A percentile compares a stretch with the other conserved stretches of the same genome.
These are phyloP conservation scores for Pestalotiopsis sp. DNA, from an alignment of 2,329 filamentous ascomycete species.

Conservation along the genomic window DNA sequence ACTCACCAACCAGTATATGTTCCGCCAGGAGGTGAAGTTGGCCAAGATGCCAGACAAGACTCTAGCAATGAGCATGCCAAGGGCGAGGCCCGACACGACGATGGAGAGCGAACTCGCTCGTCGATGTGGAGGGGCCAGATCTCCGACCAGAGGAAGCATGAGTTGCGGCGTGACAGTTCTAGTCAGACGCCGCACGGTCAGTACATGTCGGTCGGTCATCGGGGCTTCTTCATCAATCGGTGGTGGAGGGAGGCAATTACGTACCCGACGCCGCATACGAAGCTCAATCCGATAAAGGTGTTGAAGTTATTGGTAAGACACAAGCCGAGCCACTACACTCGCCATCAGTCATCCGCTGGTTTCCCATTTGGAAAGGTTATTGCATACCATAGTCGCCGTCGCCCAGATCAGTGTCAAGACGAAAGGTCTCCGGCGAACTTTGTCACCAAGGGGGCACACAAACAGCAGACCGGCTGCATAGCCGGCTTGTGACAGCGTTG, in stretches of 20 bases:
- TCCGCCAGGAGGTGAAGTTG: constrained; percentile 66
- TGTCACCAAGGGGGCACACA: constrained; percentile 67
- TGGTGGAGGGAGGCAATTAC: constrained; percentile 17
- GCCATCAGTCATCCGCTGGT: not conserved
- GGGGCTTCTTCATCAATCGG: not conserved
- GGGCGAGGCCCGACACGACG: constrained; percentile 65
- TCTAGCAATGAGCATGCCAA: constrained; percentile 69
- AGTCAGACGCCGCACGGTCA: not conserved
- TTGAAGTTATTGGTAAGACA: constrained; percentile 62
- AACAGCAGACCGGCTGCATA: constrained; percentile 69
- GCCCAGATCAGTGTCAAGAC: constrained; percentile 62
- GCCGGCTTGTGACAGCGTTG: constrained; percentile 69
- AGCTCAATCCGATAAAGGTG: constrained; percentile 64
- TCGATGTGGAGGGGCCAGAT: constrained; percentile 63
- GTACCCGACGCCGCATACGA: constrained; percentile 53
- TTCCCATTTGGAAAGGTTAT: not conserved
- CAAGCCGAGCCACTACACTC: constrained; percentile 56
- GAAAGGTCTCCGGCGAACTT: constrained; percentile 60
- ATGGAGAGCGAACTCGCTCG: constrained; percentile 66
- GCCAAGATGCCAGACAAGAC: constrained; percentile 70
- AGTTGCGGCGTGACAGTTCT: constrained; percentile 45
- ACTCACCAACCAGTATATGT: constrained; percentile 63
- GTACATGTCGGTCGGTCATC: not conserved
- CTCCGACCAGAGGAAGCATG: constrained; percentile 73
- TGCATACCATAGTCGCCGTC: constrained; percentile 61